These are phyloP conservation scores for Erodium texanum DNA, from an alignment of 441 rosid genomes.

Conservation along the genomic window DNA sequence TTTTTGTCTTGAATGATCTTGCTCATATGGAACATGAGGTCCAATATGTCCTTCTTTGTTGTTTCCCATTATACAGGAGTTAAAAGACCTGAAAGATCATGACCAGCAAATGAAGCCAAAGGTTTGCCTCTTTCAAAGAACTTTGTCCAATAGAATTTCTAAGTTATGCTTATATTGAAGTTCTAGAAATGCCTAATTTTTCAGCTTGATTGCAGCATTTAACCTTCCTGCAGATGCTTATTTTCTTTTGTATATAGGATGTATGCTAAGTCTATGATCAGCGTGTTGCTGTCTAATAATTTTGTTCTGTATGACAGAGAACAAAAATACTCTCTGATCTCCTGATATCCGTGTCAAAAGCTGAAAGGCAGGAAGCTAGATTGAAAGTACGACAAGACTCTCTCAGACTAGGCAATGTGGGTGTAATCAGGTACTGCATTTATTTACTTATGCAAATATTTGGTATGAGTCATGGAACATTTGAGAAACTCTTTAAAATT, in stretches of 20 bases:
- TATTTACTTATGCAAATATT: slow-evolving; percentile 1
- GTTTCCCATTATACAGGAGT: slow-evolving; percentile 44
- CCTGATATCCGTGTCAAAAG: slow-evolving; percentile 89
- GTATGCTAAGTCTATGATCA: neutral
- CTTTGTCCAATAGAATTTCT: slow-evolving; percentile 9
- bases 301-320: slow-evolving; percentile 46
- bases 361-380: slow-evolving; percentile 96
- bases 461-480: neutral
- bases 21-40: slow-evolving; percentile 7
- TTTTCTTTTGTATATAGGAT: neutral
- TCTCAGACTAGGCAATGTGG: slow-evolving; percentile 92
- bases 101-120: slow-evolving; percentile 89
- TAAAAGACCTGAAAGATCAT: slow-evolving; percentile 71
- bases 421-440: slow-evolving; percentile 66
- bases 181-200: slow-evolving; percentile 2
- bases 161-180: neutral
- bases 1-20: slow-evolving; percentile 12
- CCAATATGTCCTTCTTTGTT: slow-evolving; percentile 3
- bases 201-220: neutral
- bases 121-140: slow-evolving; percentile 31
- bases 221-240: neutral
- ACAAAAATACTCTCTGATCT: slow-evolving; percentile 86
- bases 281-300: slow-evolving; percentile 10
- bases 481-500: neutral
- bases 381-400: slow-evolving; percentile 93